Conservation (phyloP, 2,329 filamentous ascomycete species). For the Microcyclosporella mali region DNA sequence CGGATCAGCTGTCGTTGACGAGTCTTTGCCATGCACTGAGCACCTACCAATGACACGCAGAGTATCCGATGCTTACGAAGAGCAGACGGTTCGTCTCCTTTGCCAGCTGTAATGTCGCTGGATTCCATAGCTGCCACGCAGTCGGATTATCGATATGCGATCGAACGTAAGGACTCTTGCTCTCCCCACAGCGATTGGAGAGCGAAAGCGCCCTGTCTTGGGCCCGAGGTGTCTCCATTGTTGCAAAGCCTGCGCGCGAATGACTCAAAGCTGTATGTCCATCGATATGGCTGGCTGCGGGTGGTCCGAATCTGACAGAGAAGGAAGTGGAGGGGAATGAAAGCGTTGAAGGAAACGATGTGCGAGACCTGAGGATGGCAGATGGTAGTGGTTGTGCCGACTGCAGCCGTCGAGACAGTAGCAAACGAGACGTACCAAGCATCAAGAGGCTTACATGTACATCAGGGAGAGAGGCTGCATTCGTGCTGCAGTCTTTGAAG, state of each 20-base stretch:
- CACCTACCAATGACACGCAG: constrained; percentile 73
- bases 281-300: background rate
- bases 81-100: constrained; percentile 78
- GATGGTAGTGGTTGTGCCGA: background rate
- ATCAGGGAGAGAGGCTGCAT: background rate
- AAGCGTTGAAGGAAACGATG: background rate
- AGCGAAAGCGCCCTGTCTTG: constrained; percentile 22
- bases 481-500: background rate
- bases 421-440: background rate
- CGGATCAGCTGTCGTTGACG: background rate
- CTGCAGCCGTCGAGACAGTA: background rate
- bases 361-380: background rate
- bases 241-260: background rate
- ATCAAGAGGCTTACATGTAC: background rate
- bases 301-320: background rate
- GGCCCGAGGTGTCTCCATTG: constrained; percentile 15
- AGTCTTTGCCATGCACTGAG: too few relatives aligned
- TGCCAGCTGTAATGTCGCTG: constrained; percentile 69
- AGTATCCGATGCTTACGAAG: constrained; percentile 91
- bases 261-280: background rate
- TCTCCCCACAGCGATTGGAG: constrained; percentile 53
- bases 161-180: constrained; percentile 63
- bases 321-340: background rate
- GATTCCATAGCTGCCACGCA: constrained; percentile 83
- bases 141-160: constrained; percentile 76